phyloP scores from a whole-genome alignment of 116 monocot species.

The Phalaenopsis hybrid region DNA sequence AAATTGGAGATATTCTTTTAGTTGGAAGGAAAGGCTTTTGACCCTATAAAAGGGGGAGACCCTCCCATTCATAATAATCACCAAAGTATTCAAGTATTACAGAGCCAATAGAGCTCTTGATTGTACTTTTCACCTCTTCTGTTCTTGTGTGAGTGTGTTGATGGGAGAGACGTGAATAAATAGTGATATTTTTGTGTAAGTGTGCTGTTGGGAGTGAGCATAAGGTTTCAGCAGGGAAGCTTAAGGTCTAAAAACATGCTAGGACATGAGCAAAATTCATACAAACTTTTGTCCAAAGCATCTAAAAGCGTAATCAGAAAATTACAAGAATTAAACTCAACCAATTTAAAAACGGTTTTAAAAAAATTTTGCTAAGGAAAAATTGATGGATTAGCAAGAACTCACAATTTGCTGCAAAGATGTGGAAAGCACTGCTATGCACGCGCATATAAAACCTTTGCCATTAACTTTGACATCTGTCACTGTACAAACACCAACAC shows the following conservation, averaged over 20 bases:
- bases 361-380: no score
- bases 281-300: neutral
- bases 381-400: neutral
- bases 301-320: neutral
- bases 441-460: constrained; percentile 90
- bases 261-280: neutral
- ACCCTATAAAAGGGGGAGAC: no score
- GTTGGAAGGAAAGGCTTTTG: no score
- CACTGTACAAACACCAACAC: constrained; percentile 84
- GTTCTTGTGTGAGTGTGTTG: no score
- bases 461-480: constrained; percentile 93
- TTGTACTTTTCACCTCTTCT: no score
- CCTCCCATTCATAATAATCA: no score
- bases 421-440: constrained; percentile 69
- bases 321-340: neutral
- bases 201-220: no score
- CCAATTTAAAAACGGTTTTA: neutral
- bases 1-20: no score
- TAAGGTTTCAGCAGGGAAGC: neutral
- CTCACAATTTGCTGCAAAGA: constrained; percentile 96
- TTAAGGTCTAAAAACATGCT: neutral
- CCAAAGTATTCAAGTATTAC: no score
- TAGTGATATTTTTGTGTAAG: no score
- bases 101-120: no score
- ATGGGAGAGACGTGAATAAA: no score